Evolutionary conservation across 2,329 filamentous ascomycete genomes (phyloP).

Genomic region (Hirsutella thompsonii): DNA sequence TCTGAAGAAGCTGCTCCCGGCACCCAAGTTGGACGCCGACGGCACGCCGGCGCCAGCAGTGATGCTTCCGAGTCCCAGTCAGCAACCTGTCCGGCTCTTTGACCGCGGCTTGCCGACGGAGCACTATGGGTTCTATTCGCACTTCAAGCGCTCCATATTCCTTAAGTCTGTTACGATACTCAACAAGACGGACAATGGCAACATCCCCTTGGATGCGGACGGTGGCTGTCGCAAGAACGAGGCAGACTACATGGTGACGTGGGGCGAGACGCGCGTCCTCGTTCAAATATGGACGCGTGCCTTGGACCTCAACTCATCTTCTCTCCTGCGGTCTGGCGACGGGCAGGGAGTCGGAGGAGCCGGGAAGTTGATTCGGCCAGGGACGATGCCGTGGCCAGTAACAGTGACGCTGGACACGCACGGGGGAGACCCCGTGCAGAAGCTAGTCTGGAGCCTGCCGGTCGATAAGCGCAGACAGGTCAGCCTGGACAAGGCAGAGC

Average conservation of each 20-base stretch:
- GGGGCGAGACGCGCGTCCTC: constrained; percentile 47
- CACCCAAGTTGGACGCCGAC: constrained; percentile 49
- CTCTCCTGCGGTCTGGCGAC: constrained; percentile 15
- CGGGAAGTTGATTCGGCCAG: constrained; percentile 28
- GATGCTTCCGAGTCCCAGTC: constrained; percentile 55
- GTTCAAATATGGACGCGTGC: constrained; percentile 52
- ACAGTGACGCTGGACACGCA: constrained; percentile 50
- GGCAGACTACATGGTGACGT: constrained; percentile 43
- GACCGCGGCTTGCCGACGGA: constrained; percentile 71
- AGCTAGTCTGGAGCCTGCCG: constrained; percentile 40
- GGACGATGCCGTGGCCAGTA: constrained; percentile 51
- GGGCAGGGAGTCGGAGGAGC: constrained; percentile 14
- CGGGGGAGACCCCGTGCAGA: constrained; percentile 38
- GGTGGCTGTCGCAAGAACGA: constrained; percentile 41
- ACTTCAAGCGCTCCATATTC: constrained; percentile 82
- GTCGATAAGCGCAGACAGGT: constrained; percentile 35
- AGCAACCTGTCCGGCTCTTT: constrained; percentile 75
- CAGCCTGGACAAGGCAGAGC: constrained; percentile 25
- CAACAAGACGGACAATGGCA: constrained; percentile 27
- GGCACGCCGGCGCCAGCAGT: constrained; percentile 61
- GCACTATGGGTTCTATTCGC: constrained; percentile 89
- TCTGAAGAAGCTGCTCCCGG: constrained; percentile 39
- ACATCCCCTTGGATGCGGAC: constrained; percentile 34
- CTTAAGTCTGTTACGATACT: constrained; percentile 45
- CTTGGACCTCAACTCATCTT: constrained; percentile 29